Conservation (phyloP, 352 stramenopile species). For the Phytophthora syringae region DNA sequence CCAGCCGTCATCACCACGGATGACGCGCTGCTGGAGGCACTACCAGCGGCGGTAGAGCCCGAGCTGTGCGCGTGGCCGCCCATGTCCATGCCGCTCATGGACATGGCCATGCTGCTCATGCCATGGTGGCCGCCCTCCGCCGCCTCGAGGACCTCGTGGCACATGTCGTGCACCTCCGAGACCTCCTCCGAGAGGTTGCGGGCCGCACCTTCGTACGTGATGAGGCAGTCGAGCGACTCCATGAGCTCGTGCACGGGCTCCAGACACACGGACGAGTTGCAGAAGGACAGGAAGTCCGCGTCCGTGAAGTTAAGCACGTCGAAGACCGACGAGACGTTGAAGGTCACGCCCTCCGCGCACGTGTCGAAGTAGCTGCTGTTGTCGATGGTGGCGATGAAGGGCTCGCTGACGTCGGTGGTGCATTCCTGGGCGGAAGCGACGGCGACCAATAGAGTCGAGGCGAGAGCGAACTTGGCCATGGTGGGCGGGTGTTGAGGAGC, state of each 20-base stretch:
- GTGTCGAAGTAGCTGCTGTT: slow-evolving; percentile 63
- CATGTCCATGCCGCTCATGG: slow-evolving; percentile 39
- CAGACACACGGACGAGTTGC: slow-evolving; percentile 61
- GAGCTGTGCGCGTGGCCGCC: slow-evolving; percentile 10
- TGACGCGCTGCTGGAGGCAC: slow-evolving; percentile 12
- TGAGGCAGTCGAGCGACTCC: slow-evolving; percentile 46
- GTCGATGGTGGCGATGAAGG: slow-evolving; percentile 45
- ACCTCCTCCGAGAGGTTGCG: slow-evolving; percentile 53
- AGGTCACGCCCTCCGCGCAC: slow-evolving; percentile 55
- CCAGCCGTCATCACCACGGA: slow-evolving; percentile 15
- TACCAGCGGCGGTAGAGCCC: slow-evolving; percentile 9
- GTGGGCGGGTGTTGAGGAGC: neutral
- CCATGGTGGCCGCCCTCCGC: slow-evolving; percentile 1
- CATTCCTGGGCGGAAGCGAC: slow-evolving; percentile 39
- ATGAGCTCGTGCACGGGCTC: slow-evolving; percentile 63
- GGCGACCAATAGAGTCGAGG: slow-evolving; percentile 30
- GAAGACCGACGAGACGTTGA: slow-evolving; percentile 55
- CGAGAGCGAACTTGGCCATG: slow-evolving; percentile 31
- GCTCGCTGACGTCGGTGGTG: slow-evolving; percentile 38
- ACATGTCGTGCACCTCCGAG: slow-evolving; percentile 52
- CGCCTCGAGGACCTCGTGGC: slow-evolving; percentile 43
- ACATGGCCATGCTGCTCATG: slow-evolving; percentile 11
- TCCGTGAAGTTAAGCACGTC: slow-evolving; percentile 54
- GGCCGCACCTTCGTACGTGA: slow-evolving; percentile 47
- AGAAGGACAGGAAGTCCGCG: slow-evolving; percentile 59